Base-by-base conservation (phyloP, 148 eudicot species). In the Vaccinium myrtillus region DNA sequence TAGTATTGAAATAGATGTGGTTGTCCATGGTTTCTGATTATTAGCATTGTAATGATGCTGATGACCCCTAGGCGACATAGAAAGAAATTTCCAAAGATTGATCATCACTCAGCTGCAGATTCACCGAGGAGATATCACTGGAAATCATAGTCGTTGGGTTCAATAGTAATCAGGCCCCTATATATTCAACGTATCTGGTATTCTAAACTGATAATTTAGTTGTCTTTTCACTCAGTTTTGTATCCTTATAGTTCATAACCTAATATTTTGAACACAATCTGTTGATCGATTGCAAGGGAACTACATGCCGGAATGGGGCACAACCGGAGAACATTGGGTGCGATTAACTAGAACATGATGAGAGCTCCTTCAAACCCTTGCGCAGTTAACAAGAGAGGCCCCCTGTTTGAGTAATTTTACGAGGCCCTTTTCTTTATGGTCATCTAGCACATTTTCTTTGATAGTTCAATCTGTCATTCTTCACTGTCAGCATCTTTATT, bases 271-370 rank as follows among this genome's bases (percentile, higher is more conserved):
- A 59, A 61, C 84, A 67, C 76, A 4, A 55, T 77, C 43, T 2
- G 8, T n/a, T 65, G 36, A 73, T 78, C 10, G 30, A 84, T 48
- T 51, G 51, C 83, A 89, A 92, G 90, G 78, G 90, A 63, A 32
- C 61, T 88, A 81, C 84, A 69, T 84, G 87, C 84, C 51, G 91
- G 90, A 50, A 88, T 91, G 80, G 94, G 92, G 56, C 88, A 89
- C 59, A 90, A 86, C 80, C 80, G 98, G 73, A 90, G 93, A 84
- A 97, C 94, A 3, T 85, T 96, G 89, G 89, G 93, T 65, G 87
- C 88, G 15, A 91, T 94, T 18, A 87, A 92, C 78, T 81, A 75
- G 43, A 96, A 94, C 86, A 78, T 91, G 7, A 71, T 89, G 13
- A 91, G 87, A 85, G 93, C 86, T 86, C 91, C 91, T 67, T 85